Conservation (phyloP, 2,329 filamentous ascomycete species). For the Colletotrichum sp. region DNA sequence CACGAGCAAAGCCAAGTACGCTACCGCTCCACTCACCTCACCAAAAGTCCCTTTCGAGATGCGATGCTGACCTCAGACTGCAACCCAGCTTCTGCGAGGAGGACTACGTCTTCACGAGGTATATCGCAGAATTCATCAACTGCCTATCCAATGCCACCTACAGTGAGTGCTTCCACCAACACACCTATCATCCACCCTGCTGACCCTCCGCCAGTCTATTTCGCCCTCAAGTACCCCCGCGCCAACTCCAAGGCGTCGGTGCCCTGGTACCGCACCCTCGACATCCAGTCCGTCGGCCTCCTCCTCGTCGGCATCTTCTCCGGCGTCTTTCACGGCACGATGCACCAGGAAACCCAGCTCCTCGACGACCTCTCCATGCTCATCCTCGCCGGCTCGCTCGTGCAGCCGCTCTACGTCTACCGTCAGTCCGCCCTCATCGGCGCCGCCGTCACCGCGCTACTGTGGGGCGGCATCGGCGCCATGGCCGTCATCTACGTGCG, state of each 20-base stretch:
- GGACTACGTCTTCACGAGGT: conserved; percentile 44
- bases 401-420: conserved; percentile 53
- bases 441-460: conserved; percentile 35
- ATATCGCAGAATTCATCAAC: conserved; percentile 50
- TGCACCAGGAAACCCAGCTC: conserved; percentile 47
- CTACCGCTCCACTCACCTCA: not conserved
- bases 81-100: conserved; percentile 21
- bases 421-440: conserved; percentile 41
- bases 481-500: conserved; percentile 48
- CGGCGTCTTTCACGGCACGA: conserved; percentile 48
- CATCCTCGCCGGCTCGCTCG: conserved; percentile 54
- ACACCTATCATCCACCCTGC: not conserved
- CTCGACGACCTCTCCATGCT: conserved; percentile 67
- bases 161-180: not conserved
- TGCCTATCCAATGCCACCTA: conserved; percentile 46
- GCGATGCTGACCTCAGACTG: not conserved
- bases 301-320: conserved; percentile 47
- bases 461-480: conserved; percentile 45
- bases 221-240: conserved; percentile 41
- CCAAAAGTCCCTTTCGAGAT: not conserved
- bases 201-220: conserved; percentile 35
- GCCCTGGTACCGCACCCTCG: conserved; percentile 36
- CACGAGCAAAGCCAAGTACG: conserved; percentile 44
- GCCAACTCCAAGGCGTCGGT: conserved; percentile 31
- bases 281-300: conserved; percentile 47